These are phyloP conservation scores for Candida vartiovaarae DNA, from an alignment of 805 yeast genomes.

Conservation along the genomic window DNA sequence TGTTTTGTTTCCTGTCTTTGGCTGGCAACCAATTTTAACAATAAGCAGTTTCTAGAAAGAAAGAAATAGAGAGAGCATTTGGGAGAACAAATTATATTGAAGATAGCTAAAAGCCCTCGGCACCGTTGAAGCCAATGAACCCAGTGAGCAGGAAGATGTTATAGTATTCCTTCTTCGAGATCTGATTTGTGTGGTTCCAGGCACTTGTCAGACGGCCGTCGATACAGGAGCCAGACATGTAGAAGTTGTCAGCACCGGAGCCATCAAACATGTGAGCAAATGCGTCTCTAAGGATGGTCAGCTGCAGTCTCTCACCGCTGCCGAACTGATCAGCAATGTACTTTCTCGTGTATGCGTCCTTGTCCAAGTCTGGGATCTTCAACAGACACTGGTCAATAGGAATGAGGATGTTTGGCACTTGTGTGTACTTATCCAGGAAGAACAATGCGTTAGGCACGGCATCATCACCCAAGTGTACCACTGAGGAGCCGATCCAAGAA, in stretches of 20 bases:
- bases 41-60: background rate
- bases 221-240: slow-evolving; percentile 78
- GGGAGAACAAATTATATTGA: background rate
- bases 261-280: slow-evolving; percentile 56
- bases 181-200: slow-evolving; percentile 76
- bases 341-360: slow-evolving; percentile 39
- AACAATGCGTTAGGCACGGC: slow-evolving; percentile 80
- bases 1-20: background rate
- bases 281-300: slow-evolving; percentile 34
- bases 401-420: slow-evolving; percentile 68
- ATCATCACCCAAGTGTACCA: slow-evolving; percentile 75
- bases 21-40: no score
- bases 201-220: slow-evolving; percentile 78
- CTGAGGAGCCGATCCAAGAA: slow-evolving; percentile 75
- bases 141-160: slow-evolving; percentile 58
- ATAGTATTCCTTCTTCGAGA: slow-evolving; percentile 59
- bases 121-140: slow-evolving; percentile 69
- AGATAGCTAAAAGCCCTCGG: slow-evolving; percentile 44
- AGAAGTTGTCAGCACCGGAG: slow-evolving; percentile 78
- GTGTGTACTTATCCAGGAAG: slow-evolving; percentile 73
- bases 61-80: background rate
- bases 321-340: slow-evolving; percentile 58
- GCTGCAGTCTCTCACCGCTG: slow-evolving; percentile 44
- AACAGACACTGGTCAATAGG: slow-evolving; percentile 59
- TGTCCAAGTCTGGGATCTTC: slow-evolving; percentile 45